A percentile compares a stretch with the other conserved stretches of the same genome.
phyloP scores from a whole-genome alignment of 2,329 filamentous ascomycete genomes.

The Xylaria sp. region DNA sequence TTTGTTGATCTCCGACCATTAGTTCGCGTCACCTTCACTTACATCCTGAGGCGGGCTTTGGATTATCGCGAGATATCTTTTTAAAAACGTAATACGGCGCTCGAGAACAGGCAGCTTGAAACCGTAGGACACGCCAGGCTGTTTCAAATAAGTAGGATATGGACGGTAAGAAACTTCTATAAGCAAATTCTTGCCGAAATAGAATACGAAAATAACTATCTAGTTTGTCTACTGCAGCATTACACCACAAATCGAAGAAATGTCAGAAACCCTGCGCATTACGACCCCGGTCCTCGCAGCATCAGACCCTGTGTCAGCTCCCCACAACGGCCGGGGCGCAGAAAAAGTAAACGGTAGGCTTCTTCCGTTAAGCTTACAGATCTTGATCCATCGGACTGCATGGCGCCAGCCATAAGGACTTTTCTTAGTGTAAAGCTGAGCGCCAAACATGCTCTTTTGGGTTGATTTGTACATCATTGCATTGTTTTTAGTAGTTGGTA shows the following conservation, averaged over 20 bases:
- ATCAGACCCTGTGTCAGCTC: conserved; percentile 8
- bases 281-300: neutral
- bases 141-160: neutral
- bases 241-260: neutral
- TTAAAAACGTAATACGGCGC: neutral
- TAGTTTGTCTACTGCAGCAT: neutral
- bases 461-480: conserved; percentile 7
- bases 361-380: conserved; percentile 7
- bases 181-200: neutral
- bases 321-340: neutral
- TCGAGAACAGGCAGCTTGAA: conserved; percentile 1
- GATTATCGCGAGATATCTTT: neutral
- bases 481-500: neutral
- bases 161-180: neutral
- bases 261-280: neutral
- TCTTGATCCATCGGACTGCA: conserved; percentile 9
- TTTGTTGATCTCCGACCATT: neutral
- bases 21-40: neutral
- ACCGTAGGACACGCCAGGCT: neutral
- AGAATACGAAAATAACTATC: conserved; percentile 1
- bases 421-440: conserved; percentile 13
- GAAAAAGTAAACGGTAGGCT: neutral
- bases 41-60: neutral
- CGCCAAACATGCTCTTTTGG: neutral
- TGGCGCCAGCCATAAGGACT: conserved; percentile 14